A percentile compares a stretch with the other conserved stretches of the same genome.
phyloP scores from a whole-genome alignment of 441 rosid species.

The Pelargonium myrrhifolium region DNA sequence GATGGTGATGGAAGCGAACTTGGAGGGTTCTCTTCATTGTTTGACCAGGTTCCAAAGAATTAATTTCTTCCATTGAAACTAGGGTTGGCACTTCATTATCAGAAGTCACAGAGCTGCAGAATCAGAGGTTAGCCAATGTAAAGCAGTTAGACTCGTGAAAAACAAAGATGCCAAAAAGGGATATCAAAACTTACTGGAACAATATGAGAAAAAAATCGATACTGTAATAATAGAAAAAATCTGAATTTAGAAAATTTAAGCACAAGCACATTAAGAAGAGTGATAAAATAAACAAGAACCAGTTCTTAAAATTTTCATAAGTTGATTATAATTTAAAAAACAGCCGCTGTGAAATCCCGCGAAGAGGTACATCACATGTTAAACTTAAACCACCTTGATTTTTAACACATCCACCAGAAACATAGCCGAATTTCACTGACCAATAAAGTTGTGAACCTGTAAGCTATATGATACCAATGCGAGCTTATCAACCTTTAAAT shows the following conservation, averaged over 20 bases:
- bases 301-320: too few relatives aligned
- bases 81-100: constrained; percentile 44
- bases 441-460: background rate
- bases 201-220: background rate
- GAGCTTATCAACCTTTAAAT: background rate
- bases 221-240: background rate
- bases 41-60: constrained; percentile 58
- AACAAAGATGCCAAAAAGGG: background rate
- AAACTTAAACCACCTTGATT: background rate
- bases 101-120: constrained; percentile 45
- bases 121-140: constrained; percentile 3
- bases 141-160: background rate
- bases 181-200: background rate
- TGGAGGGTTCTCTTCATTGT: constrained; percentile 47
- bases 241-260: too few relatives aligned
- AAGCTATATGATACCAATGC: background rate
- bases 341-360: background rate
- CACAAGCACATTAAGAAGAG: too few relatives aligned
- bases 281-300: too few relatives aligned
- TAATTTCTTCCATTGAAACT: constrained; percentile 67
- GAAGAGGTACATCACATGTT: background rate
- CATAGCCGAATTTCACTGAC: background rate
- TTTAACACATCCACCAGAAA: background rate
- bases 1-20: constrained; percentile 84
- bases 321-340: too few relatives aligned